Evolutionary conservation across 176 grass and related monocot genomes (phyloP), one percentile per base, ranked within the genome.

Genomic region (Puccinellia tenuiflora): DNA sequence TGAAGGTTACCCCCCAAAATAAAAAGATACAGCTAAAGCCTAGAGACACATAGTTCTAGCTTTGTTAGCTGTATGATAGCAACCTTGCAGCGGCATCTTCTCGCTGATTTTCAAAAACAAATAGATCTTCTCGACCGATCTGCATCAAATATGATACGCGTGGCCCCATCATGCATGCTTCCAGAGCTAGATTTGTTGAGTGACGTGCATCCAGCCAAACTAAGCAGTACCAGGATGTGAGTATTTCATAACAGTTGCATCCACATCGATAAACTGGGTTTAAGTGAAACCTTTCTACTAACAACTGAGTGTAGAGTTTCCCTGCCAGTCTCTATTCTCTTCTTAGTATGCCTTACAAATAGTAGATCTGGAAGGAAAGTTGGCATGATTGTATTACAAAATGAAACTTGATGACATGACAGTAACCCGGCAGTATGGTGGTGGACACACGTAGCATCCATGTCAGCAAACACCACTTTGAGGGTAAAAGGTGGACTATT

Each of bases 61-160:
- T 78, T 42, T 72, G 15, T 73, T 73, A 29, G 43, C 29, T 75
- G 72, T 48, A 75, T 34, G 72, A 34, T 75, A 52, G 47, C 67
- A 42, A 70, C 72, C 29, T 48, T 72, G 24, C 68, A 47, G 40
- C 42, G 68, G 68, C 8, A 63, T 17, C 28, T 63, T 31, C 60
- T 17, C 28, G 60, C 25, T 5, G 2, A 61, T 61, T 11, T 6
- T 56, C 26, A 61, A 31, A 63, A 17, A 30, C 60, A 17, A 31
- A 63, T 17, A 30, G 28, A 62, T 63, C 68, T 20, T 30, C 25
- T 51, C 16, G 29, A 51, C 17, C 45, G 16, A 33, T 75, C 72
- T n/a, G 72, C 71, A 33, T 46, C 46, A 18, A 24, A 52, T 21
- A 75, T 7, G 46, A 52, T 14, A 52, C 28, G 5, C 72, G 34